phyloP scores from a whole-genome alignment of 1,284 basidiomycete genomes.

The Clitocybe nebularis region DNA sequence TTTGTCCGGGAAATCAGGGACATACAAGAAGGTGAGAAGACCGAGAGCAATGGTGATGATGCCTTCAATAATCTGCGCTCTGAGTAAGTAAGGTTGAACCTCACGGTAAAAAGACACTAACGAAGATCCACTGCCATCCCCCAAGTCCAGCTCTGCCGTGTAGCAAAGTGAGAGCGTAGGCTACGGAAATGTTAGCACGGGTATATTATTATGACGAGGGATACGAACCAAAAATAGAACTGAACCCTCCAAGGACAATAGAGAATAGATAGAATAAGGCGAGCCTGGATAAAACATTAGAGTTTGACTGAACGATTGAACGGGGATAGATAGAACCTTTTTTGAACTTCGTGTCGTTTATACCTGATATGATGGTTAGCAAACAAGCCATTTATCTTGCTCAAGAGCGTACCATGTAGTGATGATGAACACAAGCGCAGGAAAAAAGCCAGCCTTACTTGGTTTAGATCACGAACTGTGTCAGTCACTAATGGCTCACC shows the following conservation, averaged over 20 bases:
- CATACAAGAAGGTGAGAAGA: conserved; percentile 29
- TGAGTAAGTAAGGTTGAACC: background rate
- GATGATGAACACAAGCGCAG: conserved; percentile 40
- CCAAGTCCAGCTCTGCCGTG: conserved; percentile 27
- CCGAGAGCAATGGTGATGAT: conserved; percentile 33
- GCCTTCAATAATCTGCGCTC: conserved; percentile 36
- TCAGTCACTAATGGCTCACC: conserved; percentile 18
- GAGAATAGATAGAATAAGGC: conserved; percentile 38
- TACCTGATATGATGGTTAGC: conserved; percentile 26
- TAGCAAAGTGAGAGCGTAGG: conserved; percentile 32
- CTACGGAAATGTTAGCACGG: conserved; percentile 13
- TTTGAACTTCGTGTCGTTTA: conserved; percentile 40
- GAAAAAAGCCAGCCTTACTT: conserved; percentile 39
- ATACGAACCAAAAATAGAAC: conserved; percentile 28
- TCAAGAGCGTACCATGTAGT: conserved; percentile 32
- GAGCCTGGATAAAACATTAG: conserved; percentile 17
- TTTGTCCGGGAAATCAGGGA: conserved; percentile 37
- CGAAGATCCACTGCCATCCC: conserved; percentile 43
- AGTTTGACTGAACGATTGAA: background rate
- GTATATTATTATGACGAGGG: background rate
- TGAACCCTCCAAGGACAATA: conserved; percentile 34
- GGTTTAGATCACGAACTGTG: background rate
- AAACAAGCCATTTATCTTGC: too few species aligned
- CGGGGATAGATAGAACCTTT: conserved; percentile 20
- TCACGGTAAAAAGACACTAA: conserved; percentile 8